Evolutionary conservation across 805 yeast genomes (phyloP), one percentile per base, ranked within the genome.

Genomic region (Candida saitoana): DNA sequence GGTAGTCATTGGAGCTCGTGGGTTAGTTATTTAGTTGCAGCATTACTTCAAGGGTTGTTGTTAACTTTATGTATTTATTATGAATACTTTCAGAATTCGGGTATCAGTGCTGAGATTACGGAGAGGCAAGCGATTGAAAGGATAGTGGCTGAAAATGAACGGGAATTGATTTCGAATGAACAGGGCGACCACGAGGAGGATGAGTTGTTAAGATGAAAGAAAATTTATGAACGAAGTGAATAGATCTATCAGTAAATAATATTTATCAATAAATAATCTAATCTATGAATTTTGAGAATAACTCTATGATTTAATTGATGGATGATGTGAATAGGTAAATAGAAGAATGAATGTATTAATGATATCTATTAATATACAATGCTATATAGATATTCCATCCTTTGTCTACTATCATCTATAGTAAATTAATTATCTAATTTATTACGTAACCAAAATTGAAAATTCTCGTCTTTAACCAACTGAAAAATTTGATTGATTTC

Each of bases 1-100:
- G 93, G 87, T 5, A 77, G 91, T 1, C 77, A 77, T 47, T 87
- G 96, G 96, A 82, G 91, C 50, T 79, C 89, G 9, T 87, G 95
- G 95, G 55, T 87, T 31, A 87, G 95, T 7, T 84, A 82, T 52
- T 70, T 85, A 35, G 73, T 81, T 1, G 89, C 95, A 0, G 90
- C 91, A 0, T 46, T 63, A 3, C 58, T 84, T 15, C 96, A 87
- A 62, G 77, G 83, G 6, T 50, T 76, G 0, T 63, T 87, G 42
- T 64, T 87, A 39, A 18, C 60, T 1, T 69, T 88, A 77, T 85
- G 95, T 46, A 49, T 84, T 5, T 86, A 66, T 52, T 67, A 65
- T 46, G 65, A 61, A 43, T 62, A 62, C 48, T 56, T 62, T 41
- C 49, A 47, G 40, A 49, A 50, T 30, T 46, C 49, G 17, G 60